These are phyloP conservation scores for Akanthomyces dipterigenus DNA, from an alignment of 2,329 filamentous ascomycete genomes.

Conservation along the genomic window DNA sequence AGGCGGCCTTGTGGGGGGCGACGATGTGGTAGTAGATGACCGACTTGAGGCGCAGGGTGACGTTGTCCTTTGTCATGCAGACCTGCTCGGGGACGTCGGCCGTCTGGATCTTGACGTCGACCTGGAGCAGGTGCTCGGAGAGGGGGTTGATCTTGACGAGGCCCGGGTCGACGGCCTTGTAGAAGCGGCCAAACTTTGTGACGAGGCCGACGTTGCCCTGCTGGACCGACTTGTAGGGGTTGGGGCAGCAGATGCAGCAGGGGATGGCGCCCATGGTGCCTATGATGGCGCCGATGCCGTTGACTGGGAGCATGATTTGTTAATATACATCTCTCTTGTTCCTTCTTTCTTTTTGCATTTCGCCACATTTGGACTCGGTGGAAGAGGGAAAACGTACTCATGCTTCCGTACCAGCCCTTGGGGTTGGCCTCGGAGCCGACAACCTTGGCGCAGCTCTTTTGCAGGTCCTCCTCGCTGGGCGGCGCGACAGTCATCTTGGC, in stretches of 20 bases:
- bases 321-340: background rate
- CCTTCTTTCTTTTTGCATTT: background rate
- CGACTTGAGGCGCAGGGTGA: constrained; percentile 84
- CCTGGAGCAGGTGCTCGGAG: constrained; percentile 79
- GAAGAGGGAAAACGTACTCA: constrained; percentile 53
- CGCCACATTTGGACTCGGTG: background rate
- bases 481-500: constrained; percentile 67
- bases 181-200: constrained; percentile 92
- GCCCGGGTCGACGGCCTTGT: constrained; percentile 91
- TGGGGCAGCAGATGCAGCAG: constrained; percentile 86
- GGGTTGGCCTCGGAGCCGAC: constrained; percentile 59
- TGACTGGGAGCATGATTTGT: constrained; percentile 43
- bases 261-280: constrained; percentile 81
- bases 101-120: constrained; percentile 99
- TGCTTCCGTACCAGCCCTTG: constrained; percentile 82
- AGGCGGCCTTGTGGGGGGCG: constrained; percentile 91
- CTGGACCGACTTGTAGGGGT: constrained; percentile 86
- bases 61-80: constrained; percentile 99
- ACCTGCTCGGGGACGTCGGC: constrained; percentile 93
- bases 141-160: constrained; percentile 97
- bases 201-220: constrained; percentile 95
- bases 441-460: constrained; percentile 67
- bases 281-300: constrained; percentile 64
- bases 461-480: constrained; percentile 74
- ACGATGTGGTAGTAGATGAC: constrained; percentile 99